Conservation (phyloP, 2,329 filamentous ascomycete genomes). For the Hypoxylon sp. region DNA sequence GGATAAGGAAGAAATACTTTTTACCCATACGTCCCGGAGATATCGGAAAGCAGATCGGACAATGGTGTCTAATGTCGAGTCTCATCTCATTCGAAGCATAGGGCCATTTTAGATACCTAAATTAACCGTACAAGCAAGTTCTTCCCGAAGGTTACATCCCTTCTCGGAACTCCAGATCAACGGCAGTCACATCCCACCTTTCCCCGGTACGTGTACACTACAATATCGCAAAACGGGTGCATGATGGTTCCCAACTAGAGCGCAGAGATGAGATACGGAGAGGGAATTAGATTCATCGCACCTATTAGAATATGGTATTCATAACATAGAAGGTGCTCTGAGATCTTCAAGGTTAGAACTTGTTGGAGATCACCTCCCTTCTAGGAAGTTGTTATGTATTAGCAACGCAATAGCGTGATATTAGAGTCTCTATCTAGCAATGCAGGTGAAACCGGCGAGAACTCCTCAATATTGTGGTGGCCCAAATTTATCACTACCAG, state of each 20-base stretch:
- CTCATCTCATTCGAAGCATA: not conserved
- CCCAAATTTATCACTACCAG: not conserved
- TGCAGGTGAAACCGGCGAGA: constrained; percentile 36
- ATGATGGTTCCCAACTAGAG: not conserved
- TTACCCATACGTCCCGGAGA: constrained; percentile 6
- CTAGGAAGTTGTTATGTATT: constrained; percentile 15
- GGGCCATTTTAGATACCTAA: not conserved
- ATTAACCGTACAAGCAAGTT: not conserved
- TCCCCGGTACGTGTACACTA: not conserved
- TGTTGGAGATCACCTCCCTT: constrained; percentile 35
- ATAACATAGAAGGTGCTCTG: not conserved
- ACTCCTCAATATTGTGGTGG: not conserved
- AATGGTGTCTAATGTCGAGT: not conserved
- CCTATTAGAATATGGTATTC: not conserved
- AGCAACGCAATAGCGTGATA: constrained; percentile 22
- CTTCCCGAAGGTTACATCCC: constrained; percentile 13
- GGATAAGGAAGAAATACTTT: constrained; percentile 3
- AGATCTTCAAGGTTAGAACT: constrained; percentile 4
- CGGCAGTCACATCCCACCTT: not conserved
- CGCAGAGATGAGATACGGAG: constrained; percentile 4
- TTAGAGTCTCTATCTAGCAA: constrained; percentile 6
- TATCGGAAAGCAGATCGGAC: not conserved
- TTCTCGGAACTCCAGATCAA: constrained; percentile 3
- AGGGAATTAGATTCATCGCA: not conserved
- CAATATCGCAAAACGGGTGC: not conserved